Conservation (phyloP, 225 moss, liverwort and hornwort genomes). For the Climacium dendroides region DNA sequence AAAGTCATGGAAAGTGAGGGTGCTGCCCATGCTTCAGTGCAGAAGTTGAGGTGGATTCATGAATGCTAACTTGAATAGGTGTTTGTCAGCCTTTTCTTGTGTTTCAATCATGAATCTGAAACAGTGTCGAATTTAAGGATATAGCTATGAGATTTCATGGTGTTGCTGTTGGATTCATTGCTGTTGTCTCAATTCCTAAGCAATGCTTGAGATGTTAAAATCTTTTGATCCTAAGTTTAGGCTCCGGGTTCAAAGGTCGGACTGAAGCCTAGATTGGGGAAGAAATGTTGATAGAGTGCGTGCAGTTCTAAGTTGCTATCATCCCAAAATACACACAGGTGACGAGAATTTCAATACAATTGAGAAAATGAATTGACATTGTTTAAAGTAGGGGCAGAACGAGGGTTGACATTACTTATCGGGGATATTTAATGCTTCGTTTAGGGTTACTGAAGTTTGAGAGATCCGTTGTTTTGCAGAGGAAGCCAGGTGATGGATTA, state of each 20-base stretch:
- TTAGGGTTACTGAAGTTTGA: background rate
- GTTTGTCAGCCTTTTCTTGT: background rate
- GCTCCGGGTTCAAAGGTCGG: background rate
- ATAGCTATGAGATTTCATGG: background rate
- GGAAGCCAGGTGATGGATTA: constrained; percentile 57
- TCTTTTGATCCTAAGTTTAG: background rate
- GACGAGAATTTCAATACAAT: background rate
- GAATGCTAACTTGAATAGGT: background rate
- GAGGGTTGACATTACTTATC: too few species aligned
- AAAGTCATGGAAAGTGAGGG: background rate
- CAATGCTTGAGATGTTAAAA: background rate
- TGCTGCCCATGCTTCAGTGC: background rate
- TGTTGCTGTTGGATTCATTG: too few species aligned
- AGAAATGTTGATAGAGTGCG: background rate
- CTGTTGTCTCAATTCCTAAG: background rate
- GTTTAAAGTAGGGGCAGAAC: background rate
- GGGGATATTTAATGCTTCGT: too few species aligned
- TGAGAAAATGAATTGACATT: background rate
- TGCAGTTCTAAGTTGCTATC: background rate
- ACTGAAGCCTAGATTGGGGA: background rate
- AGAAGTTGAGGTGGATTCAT: background rate
- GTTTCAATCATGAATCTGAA: background rate
- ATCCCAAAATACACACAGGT: background rate
- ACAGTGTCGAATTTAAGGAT: background rate
- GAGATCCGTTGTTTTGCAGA: constrained; percentile 21